Evolutionary conservation across 805 yeast species (phyloP), one percentile per base, ranked within the genome.

Genomic region (Candida fluviatilis): DNA sequence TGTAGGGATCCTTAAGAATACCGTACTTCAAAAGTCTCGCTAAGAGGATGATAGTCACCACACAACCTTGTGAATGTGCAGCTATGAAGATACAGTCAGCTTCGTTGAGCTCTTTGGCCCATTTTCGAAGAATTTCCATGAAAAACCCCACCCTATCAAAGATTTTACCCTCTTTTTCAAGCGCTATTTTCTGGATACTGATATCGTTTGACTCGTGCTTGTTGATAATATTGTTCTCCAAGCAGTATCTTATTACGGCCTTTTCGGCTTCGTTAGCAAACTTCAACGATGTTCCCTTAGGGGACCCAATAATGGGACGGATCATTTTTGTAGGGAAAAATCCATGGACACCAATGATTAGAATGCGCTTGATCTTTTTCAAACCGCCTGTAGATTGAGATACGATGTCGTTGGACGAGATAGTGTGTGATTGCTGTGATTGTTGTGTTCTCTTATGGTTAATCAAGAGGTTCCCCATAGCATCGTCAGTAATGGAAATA

Each of bases 31-130:
- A 73, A 30, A 91, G 68, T 47, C 74, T 73, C 0, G 95, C 83
- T n/a, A 89, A 62, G 19, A 91, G 58, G 23, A 87, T 80, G 1
- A 88, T 79, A 0, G 95, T 77, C 0, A 93, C 98, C 0, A 96
- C 97, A 34, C 91, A 82, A 0, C 99, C 99, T 59, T 91, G 99
- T 0, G 97, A 90, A 60, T 91, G 99, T 1, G 95, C 82, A 1
- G 96, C 96, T 45, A 91, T 76, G 54, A 83, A 88, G n/a, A 91
- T 77, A 45, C 84, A 83, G 58, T 91, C 98, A 0, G 96, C 91
- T 12, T 63, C 66, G 33, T 67, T 63, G 13, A 84, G 62, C 24
- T 71, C 73, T n/a, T 69, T 61, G 29, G 66, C 57, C 87, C 91
- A 85, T 54, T 80, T 81, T 47, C 71, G 67, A 58, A 91, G 67